A percentile compares a stretch with the other conserved stretches of the same genome.
phyloP scores from a whole-genome alignment of 2,329 filamentous ascomycete species.

The Fusarium keratoplasticum region DNA sequence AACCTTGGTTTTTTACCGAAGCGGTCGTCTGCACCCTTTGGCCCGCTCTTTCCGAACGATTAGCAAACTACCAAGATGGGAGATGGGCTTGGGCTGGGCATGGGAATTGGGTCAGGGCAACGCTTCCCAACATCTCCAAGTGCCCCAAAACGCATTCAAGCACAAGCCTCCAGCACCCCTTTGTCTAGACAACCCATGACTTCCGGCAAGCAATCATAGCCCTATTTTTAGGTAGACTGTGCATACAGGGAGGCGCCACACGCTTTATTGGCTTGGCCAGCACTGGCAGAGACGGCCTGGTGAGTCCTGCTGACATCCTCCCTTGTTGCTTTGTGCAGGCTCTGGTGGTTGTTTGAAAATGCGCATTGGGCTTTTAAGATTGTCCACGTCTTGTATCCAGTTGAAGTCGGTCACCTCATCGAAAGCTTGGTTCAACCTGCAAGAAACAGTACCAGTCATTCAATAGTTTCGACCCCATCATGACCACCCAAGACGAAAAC shows the following conservation, averaged over 20 bases:
- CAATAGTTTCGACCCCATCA: background rate
- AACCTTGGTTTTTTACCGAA: background rate
- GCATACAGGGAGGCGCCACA: background rate
- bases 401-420: background rate
- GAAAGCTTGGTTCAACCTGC: background rate
- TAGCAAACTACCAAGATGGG: no score
- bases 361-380: background rate
- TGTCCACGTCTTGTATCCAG: background rate
- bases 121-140: background rate
- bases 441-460: background rate
- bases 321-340: background rate
- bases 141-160: background rate
- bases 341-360: background rate
- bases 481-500: background rate
- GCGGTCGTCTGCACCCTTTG: background rate
- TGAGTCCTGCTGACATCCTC: background rate
- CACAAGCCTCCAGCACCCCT: background rate
- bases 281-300: background rate
- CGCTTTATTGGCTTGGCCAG: background rate
- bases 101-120: no score
- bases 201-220: background rate
- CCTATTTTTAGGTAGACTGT: background rate
- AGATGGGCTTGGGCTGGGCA: no score
- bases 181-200: background rate
- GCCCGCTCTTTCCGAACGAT: background rate